Base-by-base conservation (phyloP, 2,329 filamentous ascomycete genomes). In the Colletotrichum chlorophyti region DNA sequence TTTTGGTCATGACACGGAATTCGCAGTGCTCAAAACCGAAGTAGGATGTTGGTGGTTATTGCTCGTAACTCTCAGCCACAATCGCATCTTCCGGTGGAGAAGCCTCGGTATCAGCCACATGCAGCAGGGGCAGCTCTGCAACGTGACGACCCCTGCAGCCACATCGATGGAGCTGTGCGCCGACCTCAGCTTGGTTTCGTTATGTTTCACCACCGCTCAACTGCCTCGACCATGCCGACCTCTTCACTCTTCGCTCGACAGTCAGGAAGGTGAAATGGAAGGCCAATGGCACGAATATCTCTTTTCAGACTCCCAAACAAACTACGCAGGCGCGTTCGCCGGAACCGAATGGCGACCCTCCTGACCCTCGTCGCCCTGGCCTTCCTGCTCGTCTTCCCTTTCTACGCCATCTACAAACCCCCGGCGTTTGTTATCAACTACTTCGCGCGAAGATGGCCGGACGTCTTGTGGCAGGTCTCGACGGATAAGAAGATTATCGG, bases 391-490 rank as follows among this genome's bases (percentile, higher is more conserved):
- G 9, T 75, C 34, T 60, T 75, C 14, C 76, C 76, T 21, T 64
- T 76, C 63, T 75, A 75, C 63, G 69, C 77, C 17, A 69, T 89
- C 63, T 95, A 92, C 76, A 93, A 91, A 71, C 92, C 93, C 2
- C 92, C 93, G 0, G 74, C 72, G n/a, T 72, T 83, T 41, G 73
- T 96, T 31, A 89, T 96, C 69, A 76, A 79, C 55, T 89, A 89
- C 76, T 84, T 96, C 58, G 83, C 88, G 66, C 76, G 76, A 64
- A 85, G 83, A 61, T 93, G 90, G 82, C 91, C 91, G 1, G 87
- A 93, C 66, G 89, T 96, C 4, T 80, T 96, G 12, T 96, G 90
- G 80, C 87, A 91, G 64, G 81, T 90, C 38, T 66, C 69, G 27
- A 80, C 82, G 1, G 66, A 75, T 8, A 76, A 83, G 43, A 91